A percentile compares a stretch with the other conserved stretches of the same genome.
phyloP scores from a whole-genome alignment of 2,329 filamentous ascomycete species.

The Escovopsis sp. region DNA sequence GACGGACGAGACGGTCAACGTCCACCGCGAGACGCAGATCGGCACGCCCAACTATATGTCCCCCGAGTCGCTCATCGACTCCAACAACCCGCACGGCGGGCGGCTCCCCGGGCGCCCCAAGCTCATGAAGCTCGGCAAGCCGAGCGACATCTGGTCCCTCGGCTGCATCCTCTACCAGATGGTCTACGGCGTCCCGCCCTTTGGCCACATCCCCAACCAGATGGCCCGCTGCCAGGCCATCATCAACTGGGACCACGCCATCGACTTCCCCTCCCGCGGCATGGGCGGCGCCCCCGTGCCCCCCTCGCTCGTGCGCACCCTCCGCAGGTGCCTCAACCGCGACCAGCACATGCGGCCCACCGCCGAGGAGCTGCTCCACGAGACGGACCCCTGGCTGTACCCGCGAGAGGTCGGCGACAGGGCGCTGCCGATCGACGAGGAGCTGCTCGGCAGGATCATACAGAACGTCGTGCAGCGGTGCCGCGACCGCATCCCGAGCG shows the following conservation, averaged over 20 bases:
- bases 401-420: constrained; percentile 41
- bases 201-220: constrained; percentile 79
- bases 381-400: constrained; percentile 48
- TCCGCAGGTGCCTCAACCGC: constrained; percentile 48
- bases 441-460: constrained; percentile 46
- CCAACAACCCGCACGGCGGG: constrained; percentile 47
- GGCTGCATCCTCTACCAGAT: constrained; percentile 97
- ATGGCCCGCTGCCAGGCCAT: constrained; percentile 80
- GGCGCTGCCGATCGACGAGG: constrained; percentile 46
- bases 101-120: constrained; percentile 38
- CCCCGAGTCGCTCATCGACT: constrained; percentile 82
- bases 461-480: constrained; percentile 47
- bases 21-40: constrained; percentile 88
- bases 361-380: constrained; percentile 44
- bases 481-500: constrained; percentile 42
- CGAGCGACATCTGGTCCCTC: constrained; percentile 89
- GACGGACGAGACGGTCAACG: constrained; percentile 89
- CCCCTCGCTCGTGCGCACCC: constrained; percentile 41
- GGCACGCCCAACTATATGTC: constrained; percentile 99
- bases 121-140: constrained; percentile 90
- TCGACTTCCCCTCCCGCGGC: constrained; percentile 57
- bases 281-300: constrained; percentile 51
- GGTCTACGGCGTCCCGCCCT: constrained; percentile 93
- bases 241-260: constrained; percentile 59
- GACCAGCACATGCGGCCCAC: constrained; percentile 49